These are phyloP conservation scores for Diplosphaera chodatii DNA, from an alignment of 139 green algal genomes.

Conservation along the genomic window DNA sequence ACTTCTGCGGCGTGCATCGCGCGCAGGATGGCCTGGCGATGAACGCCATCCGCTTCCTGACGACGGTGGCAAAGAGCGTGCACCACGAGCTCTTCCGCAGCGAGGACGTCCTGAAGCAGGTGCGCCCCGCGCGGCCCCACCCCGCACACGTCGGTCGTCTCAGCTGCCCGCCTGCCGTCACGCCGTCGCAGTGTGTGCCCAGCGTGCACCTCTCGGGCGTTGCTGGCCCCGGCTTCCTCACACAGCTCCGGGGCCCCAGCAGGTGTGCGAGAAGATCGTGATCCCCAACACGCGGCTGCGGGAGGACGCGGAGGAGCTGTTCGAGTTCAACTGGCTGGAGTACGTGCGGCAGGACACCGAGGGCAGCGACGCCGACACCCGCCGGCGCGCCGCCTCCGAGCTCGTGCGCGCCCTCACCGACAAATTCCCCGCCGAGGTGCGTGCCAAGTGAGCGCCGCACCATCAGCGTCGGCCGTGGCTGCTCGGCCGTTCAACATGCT, in stretches of 20 bases:
- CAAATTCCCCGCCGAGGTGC: constrained; percentile 66
- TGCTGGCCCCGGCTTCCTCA: no score
- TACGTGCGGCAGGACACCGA: constrained; percentile 94
- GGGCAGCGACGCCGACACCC: constrained; percentile 91
- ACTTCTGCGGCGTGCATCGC: not conserved
- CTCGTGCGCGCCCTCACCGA: constrained; percentile 79
- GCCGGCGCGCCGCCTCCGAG: constrained; percentile 84
- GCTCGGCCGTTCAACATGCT: no score
- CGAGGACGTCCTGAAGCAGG: constrained; percentile 40
- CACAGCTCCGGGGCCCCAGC: constrained; percentile 1
- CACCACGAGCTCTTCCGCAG: constrained; percentile 77
- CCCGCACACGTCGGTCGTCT: no score
- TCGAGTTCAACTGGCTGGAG: constrained; percentile 93
- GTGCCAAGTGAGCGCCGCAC: not conserved
- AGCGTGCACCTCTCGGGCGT: no score
- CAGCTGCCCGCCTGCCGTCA: not conserved
- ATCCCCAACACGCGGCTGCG: constrained; percentile 77
- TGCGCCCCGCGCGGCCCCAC: constrained; percentile 12
- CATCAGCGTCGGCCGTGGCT: not conserved
- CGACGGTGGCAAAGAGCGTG: constrained; percentile 77
- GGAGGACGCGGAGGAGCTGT: constrained; percentile 79
- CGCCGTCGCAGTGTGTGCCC: no score
- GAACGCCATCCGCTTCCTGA: constrained; percentile 90
- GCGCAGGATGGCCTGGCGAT: constrained; percentile 85
- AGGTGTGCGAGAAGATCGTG: constrained; percentile 82